These are phyloP conservation scores for Ampelocalamus luodianensis DNA, from an alignment of 176 grass and related monocot genomes.

Conservation along the genomic window DNA sequence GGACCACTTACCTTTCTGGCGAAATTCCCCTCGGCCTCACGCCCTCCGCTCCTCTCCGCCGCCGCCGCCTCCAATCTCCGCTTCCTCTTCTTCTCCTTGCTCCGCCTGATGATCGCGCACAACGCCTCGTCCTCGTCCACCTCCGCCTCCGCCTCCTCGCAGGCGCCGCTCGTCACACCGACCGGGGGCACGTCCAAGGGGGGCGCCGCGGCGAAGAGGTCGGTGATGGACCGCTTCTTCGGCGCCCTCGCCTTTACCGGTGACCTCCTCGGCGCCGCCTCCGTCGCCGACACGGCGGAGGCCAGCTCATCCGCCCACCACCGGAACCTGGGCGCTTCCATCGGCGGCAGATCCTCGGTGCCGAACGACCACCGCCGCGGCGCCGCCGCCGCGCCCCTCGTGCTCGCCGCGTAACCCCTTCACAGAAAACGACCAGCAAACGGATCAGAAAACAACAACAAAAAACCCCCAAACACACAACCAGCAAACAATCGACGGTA, in stretches of 20 bases:
- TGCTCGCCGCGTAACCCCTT: slow-evolving; percentile 48
- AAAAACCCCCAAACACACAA: accelerated
- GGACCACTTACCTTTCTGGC: slow-evolving; percentile 54
- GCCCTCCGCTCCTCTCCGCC: neutral
- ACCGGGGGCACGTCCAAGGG: neutral
- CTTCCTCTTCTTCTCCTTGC: slow-evolving; percentile 39
- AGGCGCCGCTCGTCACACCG: neutral
- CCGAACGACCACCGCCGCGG: neutral
- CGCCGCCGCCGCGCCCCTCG: slow-evolving; percentile 18
- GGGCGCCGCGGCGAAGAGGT: slow-evolving; percentile 64
- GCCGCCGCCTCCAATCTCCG: neutral
- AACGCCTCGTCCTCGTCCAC: slow-evolving; percentile 34
- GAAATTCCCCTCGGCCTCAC: slow-evolving; percentile 40
- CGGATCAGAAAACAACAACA: slow-evolving; percentile 17
- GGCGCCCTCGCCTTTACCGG: slow-evolving; percentile 41
- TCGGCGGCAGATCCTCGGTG: slow-evolving; percentile 41
- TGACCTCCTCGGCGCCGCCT: neutral
- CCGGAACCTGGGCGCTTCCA: slow-evolving; percentile 47
- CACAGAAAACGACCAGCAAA: neutral
- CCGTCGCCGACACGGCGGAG: neutral
- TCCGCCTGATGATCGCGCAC: slow-evolving; percentile 21
- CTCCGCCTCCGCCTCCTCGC: neutral
- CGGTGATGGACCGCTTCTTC: slow-evolving; percentile 65
- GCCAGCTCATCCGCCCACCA: slow-evolving; percentile 68
- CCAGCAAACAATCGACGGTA: neutral